A percentile compares a stretch with the other conserved stretches of the same genome.
These are phyloP conservation scores for Coprinopsis marcescibilis DNA, from an alignment of 768 basidiomycete genomes.

Conservation along the genomic window DNA sequence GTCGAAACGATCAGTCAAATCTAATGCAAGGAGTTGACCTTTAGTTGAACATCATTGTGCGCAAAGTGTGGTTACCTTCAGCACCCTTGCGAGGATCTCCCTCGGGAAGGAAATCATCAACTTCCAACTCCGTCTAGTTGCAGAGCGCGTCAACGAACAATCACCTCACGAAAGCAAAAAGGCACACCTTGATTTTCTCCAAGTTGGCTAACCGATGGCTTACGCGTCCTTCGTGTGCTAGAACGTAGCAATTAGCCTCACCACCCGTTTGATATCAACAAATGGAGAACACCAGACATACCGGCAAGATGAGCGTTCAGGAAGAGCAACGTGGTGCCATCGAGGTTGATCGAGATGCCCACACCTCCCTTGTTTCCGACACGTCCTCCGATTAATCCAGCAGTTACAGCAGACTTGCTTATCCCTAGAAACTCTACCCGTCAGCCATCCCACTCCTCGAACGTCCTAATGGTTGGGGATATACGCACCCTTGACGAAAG, in stretches of 20 bases:
- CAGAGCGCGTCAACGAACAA: slow-evolving; percentile 1
- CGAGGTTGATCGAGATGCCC: slow-evolving; percentile 82
- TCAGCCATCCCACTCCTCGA: slow-evolving; percentile 10
- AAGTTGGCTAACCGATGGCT: slow-evolving; percentile 82
- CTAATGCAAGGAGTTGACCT: slow-evolving; percentile 26
- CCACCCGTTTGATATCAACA: background rate
- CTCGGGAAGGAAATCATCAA: slow-evolving; percentile 69
- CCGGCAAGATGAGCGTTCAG: slow-evolving; percentile 90
- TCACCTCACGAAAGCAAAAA: background rate
- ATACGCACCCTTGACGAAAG: slow-evolving; percentile 62
- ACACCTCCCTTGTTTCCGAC: slow-evolving; percentile 93
- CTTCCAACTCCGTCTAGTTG: slow-evolving; percentile 59
- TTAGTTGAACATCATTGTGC: background rate
- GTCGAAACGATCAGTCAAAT: slow-evolving; percentile 86
- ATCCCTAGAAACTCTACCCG: slow-evolving; percentile 38
- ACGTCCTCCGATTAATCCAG: slow-evolving; percentile 86
- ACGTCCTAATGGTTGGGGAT: slow-evolving; percentile 5
- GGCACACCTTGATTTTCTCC: slow-evolving; percentile 77
- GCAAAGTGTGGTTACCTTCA: slow-evolving; percentile 52
- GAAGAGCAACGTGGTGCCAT: slow-evolving; percentile 80
- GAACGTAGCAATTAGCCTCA: background rate
- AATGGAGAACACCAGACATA: slow-evolving; percentile 22
- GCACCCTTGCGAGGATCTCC: slow-evolving; percentile 59
- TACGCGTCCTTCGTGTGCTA: slow-evolving; percentile 73
- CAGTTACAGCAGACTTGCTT: slow-evolving; percentile 78